phyloP scores from a whole-genome alignment of 208 protist species.

The Tritrichomonas musculus region DNA sequence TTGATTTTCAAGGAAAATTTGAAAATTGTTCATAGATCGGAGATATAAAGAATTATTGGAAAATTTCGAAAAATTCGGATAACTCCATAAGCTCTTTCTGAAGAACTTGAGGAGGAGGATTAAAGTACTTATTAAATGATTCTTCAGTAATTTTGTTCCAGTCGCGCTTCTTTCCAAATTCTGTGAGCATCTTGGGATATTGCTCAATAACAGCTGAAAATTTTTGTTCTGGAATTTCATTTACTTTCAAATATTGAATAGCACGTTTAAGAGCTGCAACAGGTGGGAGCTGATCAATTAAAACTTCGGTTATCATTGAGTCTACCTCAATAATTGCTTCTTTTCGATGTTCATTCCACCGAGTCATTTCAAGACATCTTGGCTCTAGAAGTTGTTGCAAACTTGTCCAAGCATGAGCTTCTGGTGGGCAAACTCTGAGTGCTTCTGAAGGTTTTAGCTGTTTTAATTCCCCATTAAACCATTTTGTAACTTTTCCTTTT shows the following conservation, averaged over 20 bases:
- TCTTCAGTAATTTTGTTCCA: background rate
- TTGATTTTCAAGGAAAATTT: too few relatives aligned
- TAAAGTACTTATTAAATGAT: background rate
- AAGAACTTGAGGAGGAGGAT: background rate
- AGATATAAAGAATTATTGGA: background rate
- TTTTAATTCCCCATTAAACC: background rate
- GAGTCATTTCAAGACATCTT: background rate
- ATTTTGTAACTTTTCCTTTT: background rate
- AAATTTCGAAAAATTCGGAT: background rate
- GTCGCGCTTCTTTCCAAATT: background rate
- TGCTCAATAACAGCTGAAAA: constrained; percentile 21
- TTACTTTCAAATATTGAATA: background rate
- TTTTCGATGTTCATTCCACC: background rate
- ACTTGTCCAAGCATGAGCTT: background rate
- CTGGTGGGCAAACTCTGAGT: background rate
- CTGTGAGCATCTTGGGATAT: background rate
- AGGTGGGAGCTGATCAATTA: constrained; percentile 3
- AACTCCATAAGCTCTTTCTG: background rate
- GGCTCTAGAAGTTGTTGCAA: constrained; percentile 10
- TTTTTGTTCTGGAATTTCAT: background rate
- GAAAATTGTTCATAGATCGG: too few relatives aligned
- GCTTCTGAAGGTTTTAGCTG: background rate
- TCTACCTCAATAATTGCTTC: background rate
- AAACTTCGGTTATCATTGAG: background rate
- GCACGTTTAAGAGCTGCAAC: background rate